These are phyloP conservation scores for Lachnellula hyalina DNA, from an alignment of 2,329 filamentous ascomycete genomes.

Conservation along the genomic window DNA sequence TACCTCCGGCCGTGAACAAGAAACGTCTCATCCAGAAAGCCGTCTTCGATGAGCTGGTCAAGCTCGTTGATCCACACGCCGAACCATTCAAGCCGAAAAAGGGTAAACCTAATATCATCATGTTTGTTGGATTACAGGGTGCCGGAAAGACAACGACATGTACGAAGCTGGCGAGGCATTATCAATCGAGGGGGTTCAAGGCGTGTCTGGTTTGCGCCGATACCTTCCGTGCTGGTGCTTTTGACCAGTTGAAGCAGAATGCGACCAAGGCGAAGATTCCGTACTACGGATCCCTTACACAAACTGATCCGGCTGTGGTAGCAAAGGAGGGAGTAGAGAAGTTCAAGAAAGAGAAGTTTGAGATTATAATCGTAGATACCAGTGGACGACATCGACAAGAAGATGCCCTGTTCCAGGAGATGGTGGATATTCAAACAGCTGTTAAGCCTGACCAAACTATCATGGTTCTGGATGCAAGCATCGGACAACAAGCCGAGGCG, in stretches of 20 bases:
- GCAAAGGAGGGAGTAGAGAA: slow-evolving; percentile 95
- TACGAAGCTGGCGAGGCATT: slow-evolving; percentile 93
- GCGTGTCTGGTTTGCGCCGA: slow-evolving; percentile 94
- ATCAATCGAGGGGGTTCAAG: slow-evolving; percentile 88
- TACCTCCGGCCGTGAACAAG: slow-evolving; percentile 91
- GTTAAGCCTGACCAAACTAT: slow-evolving; percentile 94
- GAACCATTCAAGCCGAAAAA: slow-evolving; percentile 97
- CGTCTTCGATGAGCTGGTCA: slow-evolving; percentile 94
- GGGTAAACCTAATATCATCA: slow-evolving; percentile 92
- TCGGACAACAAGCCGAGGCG: slow-evolving; percentile 91
- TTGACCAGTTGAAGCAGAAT: slow-evolving; percentile 98
- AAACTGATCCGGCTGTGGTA: slow-evolving; percentile 91
- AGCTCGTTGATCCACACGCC: slow-evolving; percentile 90
- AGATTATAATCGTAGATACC: slow-evolving; percentile 98
- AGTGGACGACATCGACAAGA: slow-evolving; percentile 94
- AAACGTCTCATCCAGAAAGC: slow-evolving; percentile 97
- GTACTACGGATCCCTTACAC: slow-evolving; percentile 93
- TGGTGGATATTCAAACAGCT: slow-evolving; percentile 91
- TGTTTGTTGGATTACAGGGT: slow-evolving; percentile 98
- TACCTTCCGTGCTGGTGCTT: slow-evolving; percentile 96
- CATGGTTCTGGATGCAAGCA: slow-evolving; percentile 94
- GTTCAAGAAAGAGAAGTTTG: slow-evolving; percentile 98
- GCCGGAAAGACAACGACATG: slow-evolving; percentile 97
- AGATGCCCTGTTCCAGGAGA: slow-evolving; percentile 90
- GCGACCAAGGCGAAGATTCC: slow-evolving; percentile 98